Evolutionary conservation across 1,139 yeast species (phyloP).

Genomic region (Casaregolazyma lundiana): DNA sequence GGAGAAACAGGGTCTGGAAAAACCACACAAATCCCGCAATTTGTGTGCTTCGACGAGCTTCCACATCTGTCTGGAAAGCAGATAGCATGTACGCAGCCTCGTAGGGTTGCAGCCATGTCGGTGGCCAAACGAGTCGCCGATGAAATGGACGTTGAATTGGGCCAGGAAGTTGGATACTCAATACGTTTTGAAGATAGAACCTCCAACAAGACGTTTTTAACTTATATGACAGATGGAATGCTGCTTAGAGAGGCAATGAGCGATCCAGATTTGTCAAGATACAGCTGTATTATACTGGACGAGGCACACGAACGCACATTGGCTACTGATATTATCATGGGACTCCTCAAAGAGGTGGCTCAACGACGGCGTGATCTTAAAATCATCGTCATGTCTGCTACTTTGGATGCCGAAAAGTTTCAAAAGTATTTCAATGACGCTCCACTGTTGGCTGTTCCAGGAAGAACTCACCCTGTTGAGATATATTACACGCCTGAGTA

Average conservation of each 20-base stretch:
- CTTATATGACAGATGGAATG: constrained; percentile 99
- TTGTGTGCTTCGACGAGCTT: constrained; percentile 87
- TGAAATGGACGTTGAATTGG: constrained; percentile 87
- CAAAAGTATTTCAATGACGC: constrained; percentile 87
- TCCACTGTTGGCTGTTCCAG: constrained; percentile 93
- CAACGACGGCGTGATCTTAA: constrained; percentile 80
- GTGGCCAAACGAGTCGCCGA: constrained; percentile 96
- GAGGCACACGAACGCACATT: constrained; percentile 98
- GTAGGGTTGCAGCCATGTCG: constrained; percentile 97
- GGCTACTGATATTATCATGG: constrained; percentile 96
- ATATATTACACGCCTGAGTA: constrained; percentile 95
- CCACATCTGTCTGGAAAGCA: constrained; percentile 75
- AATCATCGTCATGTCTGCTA: constrained; percentile 94
- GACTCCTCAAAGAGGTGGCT: constrained; percentile 78
- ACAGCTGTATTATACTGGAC: constrained; percentile 88
- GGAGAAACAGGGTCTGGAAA: constrained; percentile 99
- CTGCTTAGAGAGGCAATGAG: constrained; percentile 95
- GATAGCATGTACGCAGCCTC: constrained; percentile 95
- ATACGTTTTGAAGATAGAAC: constrained; percentile 93
- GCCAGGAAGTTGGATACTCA: constrained; percentile 89
- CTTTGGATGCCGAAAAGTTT: constrained; percentile 94
- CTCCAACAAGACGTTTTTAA: constrained; percentile 70
- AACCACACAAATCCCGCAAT: constrained; percentile 95
- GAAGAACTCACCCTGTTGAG: constrained; percentile 97
- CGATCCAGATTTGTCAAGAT: constrained; percentile 74